A percentile compares a stretch with the other conserved stretches of the same genome.
Conservation (phyloP, 257 asterid genomes). For the Mitragyna speciosa region DNA sequence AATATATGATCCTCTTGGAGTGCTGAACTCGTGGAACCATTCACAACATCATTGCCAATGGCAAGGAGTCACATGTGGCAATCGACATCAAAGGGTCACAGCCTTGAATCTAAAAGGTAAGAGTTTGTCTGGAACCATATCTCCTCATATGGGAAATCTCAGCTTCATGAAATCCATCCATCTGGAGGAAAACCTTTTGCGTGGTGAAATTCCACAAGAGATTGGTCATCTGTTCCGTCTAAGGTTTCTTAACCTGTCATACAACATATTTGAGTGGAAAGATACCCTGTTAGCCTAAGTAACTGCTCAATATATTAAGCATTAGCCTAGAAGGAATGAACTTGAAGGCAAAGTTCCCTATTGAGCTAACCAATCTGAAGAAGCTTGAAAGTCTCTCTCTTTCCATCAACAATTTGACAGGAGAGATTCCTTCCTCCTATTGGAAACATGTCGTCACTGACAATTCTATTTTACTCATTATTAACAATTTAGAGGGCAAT, state of each 20-base stretch:
- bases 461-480: neutral
- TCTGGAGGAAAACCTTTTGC: too few species aligned
- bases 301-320: too few species aligned
- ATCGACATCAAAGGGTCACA: slow-evolving; percentile 18
- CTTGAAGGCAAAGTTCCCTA: too few species aligned
- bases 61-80: slow-evolving; percentile 26
- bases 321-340: too few species aligned
- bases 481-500: slow-evolving; percentile 28
- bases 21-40: slow-evolving; percentile 4
- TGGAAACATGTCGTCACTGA: slow-evolving; percentile 27
- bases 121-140: too few species aligned
- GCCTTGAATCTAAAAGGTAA: slow-evolving; percentile 1
- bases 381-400: slow-evolving; percentile 26
- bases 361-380: neutral
- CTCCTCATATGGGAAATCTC: too few species aligned
- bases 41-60: slow-evolving; percentile 18
- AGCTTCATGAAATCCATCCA: too few species aligned
- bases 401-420: slow-evolving; percentile 19
- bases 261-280: too few species aligned
- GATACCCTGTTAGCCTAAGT: too few species aligned
- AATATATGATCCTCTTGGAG: neutral
- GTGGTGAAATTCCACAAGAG: too few species aligned
- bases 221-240: too few species aligned
- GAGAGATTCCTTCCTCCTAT: slow-evolving; percentile 28
- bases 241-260: too few species aligned